Evolutionary conservation across 495 filamentous ascomycete species (phyloP), one percentile per base, ranked within the genome.

Genomic region (Aspergillus carlsbadensis): DNA sequence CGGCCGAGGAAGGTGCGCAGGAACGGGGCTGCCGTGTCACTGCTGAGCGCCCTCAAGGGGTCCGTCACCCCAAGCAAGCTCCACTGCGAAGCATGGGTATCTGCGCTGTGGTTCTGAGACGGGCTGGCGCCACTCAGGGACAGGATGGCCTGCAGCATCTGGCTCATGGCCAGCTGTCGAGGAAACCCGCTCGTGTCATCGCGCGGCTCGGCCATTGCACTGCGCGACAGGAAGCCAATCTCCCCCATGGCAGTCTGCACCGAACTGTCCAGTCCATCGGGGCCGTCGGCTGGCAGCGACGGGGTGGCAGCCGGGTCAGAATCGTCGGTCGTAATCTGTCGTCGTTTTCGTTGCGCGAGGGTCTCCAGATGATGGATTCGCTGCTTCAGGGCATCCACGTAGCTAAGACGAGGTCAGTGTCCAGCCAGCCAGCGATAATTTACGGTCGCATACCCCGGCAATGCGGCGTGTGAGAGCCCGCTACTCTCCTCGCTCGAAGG

Each of bases 191-290:
- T 55, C 5, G 24, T 52, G 20, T 58, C 64, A 46, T 67, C 62
- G 7, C 61, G 61, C 2, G 64, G 64, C 44, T 69, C 66, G 18
- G 66, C 66, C 66, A 69, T 69, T 0, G 66, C 66, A 62, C 56
- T 69, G 26, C 62, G 62, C 1, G 66, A 69, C 37, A 69, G 45
- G 15, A 67, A 64, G 6, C 66, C 62, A 41, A 69, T 66, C 41
- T 69, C 64, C 0, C 66, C 62, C 66, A 69, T 65, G 0, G 66
- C 66, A 39, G 55, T 56, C 34, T 67, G 59, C 17, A 69, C 56
- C 1, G 57, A 54, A 18, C 46, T 45, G 21, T 45, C 42, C 42
- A 45, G 21, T 10, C 42, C 42, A 10, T 24, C 42, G 10, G 20
- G 20, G 3, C 13, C n/a, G n/a, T n/a, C n/a, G n/a, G n/a, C n/a